Percentiles rank a stretch among this genome's conserved stretches.
Conservation (phyloP, 495 filamentous ascomycete species). For the Lasiosphaeria hispida region DNA sequence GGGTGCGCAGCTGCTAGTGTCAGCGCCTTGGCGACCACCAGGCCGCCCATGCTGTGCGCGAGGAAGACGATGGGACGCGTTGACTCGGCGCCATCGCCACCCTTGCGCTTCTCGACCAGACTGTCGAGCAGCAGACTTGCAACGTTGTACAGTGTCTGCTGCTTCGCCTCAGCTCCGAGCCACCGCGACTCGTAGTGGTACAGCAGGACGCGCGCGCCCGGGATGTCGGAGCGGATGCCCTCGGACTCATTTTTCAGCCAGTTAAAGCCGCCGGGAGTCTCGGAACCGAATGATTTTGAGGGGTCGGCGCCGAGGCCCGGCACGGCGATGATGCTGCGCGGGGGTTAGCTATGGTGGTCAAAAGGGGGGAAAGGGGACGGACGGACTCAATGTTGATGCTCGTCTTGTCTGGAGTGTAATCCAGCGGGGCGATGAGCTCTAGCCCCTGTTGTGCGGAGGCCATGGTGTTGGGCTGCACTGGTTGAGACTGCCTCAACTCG, state of each 20-base stretch:
- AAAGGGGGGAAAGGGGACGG: too few relatives aligned
- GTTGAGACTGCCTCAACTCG: too few relatives aligned
- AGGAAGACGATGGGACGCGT: conserved; percentile 14
- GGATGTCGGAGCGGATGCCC: conserved; percentile 15
- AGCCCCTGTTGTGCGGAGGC: too few relatives aligned
- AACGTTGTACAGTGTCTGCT: conserved; percentile 14
- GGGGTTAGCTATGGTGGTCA: neutral
- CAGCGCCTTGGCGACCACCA: conserved; percentile 13
- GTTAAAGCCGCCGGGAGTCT: conserved; percentile 13
- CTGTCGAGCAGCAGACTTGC: conserved; percentile 10
- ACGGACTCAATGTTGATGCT: too few relatives aligned
- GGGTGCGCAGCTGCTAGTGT: conserved; percentile 2
- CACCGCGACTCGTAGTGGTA: conserved; percentile 16
- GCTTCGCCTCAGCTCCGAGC: conserved; percentile 9
- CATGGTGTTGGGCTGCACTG: too few relatives aligned
- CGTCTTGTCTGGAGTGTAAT: too few relatives aligned
- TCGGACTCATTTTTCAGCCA: conserved; percentile 13
- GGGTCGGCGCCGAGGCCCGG: conserved; percentile 15
- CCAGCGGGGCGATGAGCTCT: too few relatives aligned
- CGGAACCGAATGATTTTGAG: conserved; percentile 11
- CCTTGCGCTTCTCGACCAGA: conserved; percentile 12
- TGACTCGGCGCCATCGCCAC: neutral
- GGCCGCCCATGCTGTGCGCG: conserved; percentile 14
- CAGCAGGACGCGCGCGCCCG: conserved; percentile 11
- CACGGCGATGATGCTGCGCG: conserved; percentile 12